phyloP scores from a whole-genome alignment of 176 grass and related monocot species.

The Cenchrus purpureus region DNA sequence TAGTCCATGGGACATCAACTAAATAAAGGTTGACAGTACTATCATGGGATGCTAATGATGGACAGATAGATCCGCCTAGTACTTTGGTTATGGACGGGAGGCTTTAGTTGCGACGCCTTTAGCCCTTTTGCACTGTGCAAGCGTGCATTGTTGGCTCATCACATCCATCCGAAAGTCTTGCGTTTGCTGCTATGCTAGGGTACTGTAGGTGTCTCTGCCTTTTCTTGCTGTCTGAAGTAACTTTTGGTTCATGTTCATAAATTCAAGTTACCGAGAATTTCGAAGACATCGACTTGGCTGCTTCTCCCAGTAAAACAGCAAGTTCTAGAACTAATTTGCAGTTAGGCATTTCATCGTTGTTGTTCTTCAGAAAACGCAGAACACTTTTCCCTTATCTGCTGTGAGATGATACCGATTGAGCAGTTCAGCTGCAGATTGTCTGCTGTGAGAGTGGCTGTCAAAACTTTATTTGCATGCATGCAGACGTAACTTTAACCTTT shows the following conservation, averaged over 20 bases:
- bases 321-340: no score
- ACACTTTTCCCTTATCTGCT: no score
- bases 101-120: slow-evolving; percentile 17
- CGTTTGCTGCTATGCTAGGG: background rate
- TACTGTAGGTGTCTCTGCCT: background rate
- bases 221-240: background rate
- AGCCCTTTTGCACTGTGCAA: slow-evolving; percentile 34
- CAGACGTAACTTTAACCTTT: slow-evolving; percentile 39
- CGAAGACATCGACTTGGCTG: background rate
- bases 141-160: slow-evolving; percentile 30
- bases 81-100: slow-evolving; percentile 23
- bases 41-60: slow-evolving; percentile 44
- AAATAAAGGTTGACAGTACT: slow-evolving; percentile 25
- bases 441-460: background rate
- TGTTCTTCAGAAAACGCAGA: no score
- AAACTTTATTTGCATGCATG: slow-evolving; percentile 33
- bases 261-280: background rate
- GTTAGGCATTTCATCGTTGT: background rate
- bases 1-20: background rate
- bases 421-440: background rate
- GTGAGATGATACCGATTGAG: no score
- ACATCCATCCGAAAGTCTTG: slow-evolving; percentile 15
- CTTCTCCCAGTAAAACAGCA: background rate
- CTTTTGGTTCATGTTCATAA: background rate
- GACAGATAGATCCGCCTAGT: slow-evolving; percentile 10